A percentile compares a stretch with the other conserved stretches of the same genome.
Conservation (phyloP, 106 monocot genomes). For the Vanilla planifolia region DNA sequence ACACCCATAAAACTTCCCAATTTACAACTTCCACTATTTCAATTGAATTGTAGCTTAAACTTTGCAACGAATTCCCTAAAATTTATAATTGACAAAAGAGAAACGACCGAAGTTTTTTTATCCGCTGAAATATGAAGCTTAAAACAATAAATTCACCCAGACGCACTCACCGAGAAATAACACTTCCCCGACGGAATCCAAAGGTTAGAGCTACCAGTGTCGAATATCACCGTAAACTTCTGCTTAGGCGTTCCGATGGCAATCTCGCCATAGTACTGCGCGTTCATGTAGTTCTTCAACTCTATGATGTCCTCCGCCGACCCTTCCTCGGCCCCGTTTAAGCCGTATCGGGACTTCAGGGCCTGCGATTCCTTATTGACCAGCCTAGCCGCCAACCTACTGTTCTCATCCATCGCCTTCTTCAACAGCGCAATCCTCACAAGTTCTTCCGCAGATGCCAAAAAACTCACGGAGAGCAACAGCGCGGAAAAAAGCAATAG, state of each 20-base stretch:
- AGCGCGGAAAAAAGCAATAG: conserved; percentile 26
- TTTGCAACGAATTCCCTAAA: no score
- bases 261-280: conserved; percentile 98
- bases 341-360: conserved; percentile 13
- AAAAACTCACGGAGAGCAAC: conserved; percentile 23
- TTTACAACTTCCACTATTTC: no score
- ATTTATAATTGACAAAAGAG: no score
- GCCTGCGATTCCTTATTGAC: conserved; percentile 17
- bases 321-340: conserved; percentile 15
- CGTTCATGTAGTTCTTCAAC: conserved; percentile 97
- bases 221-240: conserved; percentile 95
- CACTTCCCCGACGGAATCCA: conserved; percentile 96
- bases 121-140: no score
- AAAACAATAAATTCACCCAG: neutral
- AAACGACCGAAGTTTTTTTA: no score
- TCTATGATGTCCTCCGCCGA: conserved; percentile 48
- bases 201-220: conserved; percentile 93
- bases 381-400: conserved; percentile 25
- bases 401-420: conserved; percentile 51
- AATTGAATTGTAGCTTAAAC: no score
- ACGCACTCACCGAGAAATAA: conserved; percentile 80
- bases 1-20: no score
- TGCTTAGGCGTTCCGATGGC: conserved; percentile 76
- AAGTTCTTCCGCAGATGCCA: conserved; percentile 47
- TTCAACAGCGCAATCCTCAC: conserved; percentile 72